Conservation (phyloP, 2,329 filamentous ascomycete species). For the Phialocephala sp. region DNA sequence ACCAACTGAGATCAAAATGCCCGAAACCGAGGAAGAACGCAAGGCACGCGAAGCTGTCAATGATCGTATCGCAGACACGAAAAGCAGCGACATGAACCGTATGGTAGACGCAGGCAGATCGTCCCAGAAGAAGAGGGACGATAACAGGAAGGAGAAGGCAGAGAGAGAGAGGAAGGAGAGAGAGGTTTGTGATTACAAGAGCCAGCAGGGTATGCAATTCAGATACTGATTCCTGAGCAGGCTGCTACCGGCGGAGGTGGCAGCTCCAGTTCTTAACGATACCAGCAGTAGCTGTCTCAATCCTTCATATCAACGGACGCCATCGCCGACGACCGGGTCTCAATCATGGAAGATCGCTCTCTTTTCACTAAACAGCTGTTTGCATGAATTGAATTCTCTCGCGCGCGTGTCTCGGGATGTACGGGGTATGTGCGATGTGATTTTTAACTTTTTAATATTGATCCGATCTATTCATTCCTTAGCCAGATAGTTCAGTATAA, state of each 20-base stretch:
- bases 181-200: constrained; percentile 4
- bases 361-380: too few relatives aligned
- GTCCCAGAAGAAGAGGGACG: constrained; percentile 3
- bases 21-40: constrained; percentile 1
- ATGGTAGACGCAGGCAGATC: not conserved
- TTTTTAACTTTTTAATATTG: too few relatives aligned
- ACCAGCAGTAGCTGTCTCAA: not conserved
- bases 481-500: constrained; percentile 2
- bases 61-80: constrained; percentile 1
- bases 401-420: too few relatives aligned
- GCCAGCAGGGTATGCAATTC: constrained; percentile 1
- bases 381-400: not conserved
- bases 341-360: too few relatives aligned
- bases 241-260: not conserved
- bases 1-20: not conserved
- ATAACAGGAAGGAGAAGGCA: not conserved
- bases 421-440: too few relatives aligned
- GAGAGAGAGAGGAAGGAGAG: constrained; percentile 1
- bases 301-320: not conserved
- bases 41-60: constrained; percentile 3
- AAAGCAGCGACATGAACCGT: constrained; percentile 3
- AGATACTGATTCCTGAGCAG: not conserved
- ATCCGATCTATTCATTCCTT: too few relatives aligned
- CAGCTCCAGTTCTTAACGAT: not conserved
- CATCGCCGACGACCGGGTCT: not conserved